These are phyloP conservation scores for Angomonas ambiguus DNA, from an alignment of 208 protist species.

Conservation along the genomic window DNA sequence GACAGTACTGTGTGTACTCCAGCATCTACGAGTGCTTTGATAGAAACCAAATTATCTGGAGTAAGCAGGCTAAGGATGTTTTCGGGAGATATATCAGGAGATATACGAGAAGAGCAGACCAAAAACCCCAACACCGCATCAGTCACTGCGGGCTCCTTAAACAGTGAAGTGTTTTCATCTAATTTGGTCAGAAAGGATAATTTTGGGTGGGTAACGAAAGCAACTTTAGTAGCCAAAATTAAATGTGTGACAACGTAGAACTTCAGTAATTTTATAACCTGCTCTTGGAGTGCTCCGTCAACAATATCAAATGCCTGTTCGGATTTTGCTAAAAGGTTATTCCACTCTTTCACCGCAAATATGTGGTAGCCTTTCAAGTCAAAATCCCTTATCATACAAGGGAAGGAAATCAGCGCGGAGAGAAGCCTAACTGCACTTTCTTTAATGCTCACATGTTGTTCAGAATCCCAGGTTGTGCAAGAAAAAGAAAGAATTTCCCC, in stretches of 20 bases:
- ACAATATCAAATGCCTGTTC: conserved; percentile 77
- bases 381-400: conserved; percentile 68
- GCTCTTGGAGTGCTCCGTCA: conserved; percentile 43
- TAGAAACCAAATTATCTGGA: conserved; percentile 41
- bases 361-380: conserved; percentile 48
- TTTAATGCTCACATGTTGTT: conserved; percentile 53
- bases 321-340: conserved; percentile 45
- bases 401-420: conserved; percentile 75
- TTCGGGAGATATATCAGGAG: conserved; percentile 65
- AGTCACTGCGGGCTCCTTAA: conserved; percentile 49
- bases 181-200: conserved; percentile 68
- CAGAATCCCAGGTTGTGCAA: conserved; percentile 55
- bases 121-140: conserved; percentile 56
- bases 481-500: conserved; percentile 71
- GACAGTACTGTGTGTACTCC: conserved; percentile 67
- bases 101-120: conserved; percentile 20
- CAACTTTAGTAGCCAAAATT: conserved; percentile 76
- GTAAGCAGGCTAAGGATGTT: conserved; percentile 78
- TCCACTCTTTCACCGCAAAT: conserved; percentile 42
- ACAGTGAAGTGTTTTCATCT: conserved; percentile 54
- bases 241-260: conserved; percentile 76
- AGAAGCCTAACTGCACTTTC: conserved; percentile 72
- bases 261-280: conserved; percentile 63
- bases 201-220: conserved; percentile 78
- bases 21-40: conserved; percentile 57